Evolutionary conservation across 306 rosid species (phyloP), one percentile per base, ranked within the genome.

Genomic region (Herpetospermum pedunculosum): DNA sequence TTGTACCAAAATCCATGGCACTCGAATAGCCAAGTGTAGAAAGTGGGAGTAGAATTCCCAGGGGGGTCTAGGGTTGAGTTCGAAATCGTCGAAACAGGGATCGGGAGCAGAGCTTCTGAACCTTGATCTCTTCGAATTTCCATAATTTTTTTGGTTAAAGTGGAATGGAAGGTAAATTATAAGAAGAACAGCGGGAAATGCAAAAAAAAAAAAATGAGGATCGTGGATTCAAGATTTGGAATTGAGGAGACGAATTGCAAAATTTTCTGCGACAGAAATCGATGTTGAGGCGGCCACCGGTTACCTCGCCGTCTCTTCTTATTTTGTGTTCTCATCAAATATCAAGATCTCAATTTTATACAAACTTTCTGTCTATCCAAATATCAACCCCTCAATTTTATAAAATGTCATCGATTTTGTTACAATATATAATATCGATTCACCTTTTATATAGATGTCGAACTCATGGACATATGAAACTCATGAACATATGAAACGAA

Each of bases 1-100:
- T 87, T 85, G 78, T 83, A 87, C 84, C 85, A 83, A 38, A 83
- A 76, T 29, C 92, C 89, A 72, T 87, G 97, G 77, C 98, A 93
- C 67, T 88, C 81, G 32, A 85, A 82, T 12, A 88, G 72, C 84
- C 92, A 84, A 10, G 80, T 79, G 78, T 73, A 58, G 78, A 74
- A 43, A 15, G 21, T 57, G 7, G 83, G 75, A 32, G 52, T 77
- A 32, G 88, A 84, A 80, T 53, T 44, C 1, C 80, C 87, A 8
- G 68, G 59, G 1, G 68, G 59, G 1, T 44, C 53, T 30, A 58
- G 23, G 29, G 74, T 79, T 29, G 82, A 83, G 74, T 74, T 80
- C 6, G 86, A 71, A 34, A 25, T 83, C 16, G 76, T 80, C 2
- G 80, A 41, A 28, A 76, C 62, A 8, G 79, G 73, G 18, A 75